Percentiles rank a stretch among this genome's conserved stretches.
Conservation (phyloP, 2,329 filamentous ascomycete species). For the Neonectria magnoliae region DNA sequence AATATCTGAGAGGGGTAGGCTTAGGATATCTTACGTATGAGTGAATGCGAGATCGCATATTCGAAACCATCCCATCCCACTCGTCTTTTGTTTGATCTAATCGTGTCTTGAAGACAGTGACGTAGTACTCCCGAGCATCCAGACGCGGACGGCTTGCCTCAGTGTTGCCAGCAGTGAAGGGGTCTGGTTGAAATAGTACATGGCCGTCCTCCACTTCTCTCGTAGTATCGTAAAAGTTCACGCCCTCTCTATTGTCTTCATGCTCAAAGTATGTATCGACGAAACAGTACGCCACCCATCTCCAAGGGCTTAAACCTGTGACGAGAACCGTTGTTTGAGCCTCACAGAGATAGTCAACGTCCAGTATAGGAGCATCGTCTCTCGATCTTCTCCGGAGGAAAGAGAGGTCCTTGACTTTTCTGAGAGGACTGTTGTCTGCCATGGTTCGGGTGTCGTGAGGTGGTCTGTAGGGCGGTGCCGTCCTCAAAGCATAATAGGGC, state of each 20-base stretch:
- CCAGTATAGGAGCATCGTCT: too few relatives aligned
- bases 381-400: background rate
- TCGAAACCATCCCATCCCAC: too few relatives aligned
- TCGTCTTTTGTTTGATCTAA: too few relatives aligned
- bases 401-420: background rate
- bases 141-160: background rate
- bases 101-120: background rate
- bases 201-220: too few relatives aligned
- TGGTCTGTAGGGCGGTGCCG: background rate
- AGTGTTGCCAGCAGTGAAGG: background rate
- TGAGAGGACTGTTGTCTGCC: background rate
- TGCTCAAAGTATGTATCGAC: slow-evolving; percentile 17
- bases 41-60: too few relatives aligned
- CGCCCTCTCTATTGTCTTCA: background rate
- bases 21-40: too few relatives aligned
- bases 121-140: slow-evolving; percentile 1
- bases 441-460: background rate
- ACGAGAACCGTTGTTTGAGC: slow-evolving; percentile 22
- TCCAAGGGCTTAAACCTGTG: rapidly evolving
- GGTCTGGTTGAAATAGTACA: background rate
- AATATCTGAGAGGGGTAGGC: too few relatives aligned
- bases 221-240: too few relatives aligned
- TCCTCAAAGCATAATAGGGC: slow-evolving; percentile 1
- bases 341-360: slow-evolving; percentile 9
- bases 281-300: slow-evolving; percentile 22